A percentile compares a stretch with the other conserved stretches of the same genome.
Conservation (phyloP, 2,329 filamentous ascomycete species). For the Emmonsia crescens region DNA sequence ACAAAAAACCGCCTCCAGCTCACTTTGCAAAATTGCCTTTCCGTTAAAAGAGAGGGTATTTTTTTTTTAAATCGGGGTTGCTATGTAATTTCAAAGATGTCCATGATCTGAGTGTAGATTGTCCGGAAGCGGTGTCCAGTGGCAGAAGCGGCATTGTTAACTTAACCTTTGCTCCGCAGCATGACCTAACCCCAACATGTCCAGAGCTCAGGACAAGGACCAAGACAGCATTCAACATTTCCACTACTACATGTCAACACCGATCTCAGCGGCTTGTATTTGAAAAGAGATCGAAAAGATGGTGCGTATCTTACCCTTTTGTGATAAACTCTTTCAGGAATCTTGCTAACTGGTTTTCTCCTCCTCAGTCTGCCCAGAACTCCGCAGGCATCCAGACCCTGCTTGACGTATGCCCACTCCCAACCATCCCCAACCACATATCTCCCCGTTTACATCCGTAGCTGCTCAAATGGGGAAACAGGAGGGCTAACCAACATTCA, state of each 20-base stretch:
- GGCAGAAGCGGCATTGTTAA: neutral
- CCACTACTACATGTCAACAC: neutral
- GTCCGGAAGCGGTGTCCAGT: neutral
- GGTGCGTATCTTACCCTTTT: neutral
- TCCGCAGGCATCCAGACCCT: conserved; percentile 97
- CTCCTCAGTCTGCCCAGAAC: conserved; percentile 71
- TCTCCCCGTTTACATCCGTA: neutral
- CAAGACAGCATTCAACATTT: neutral
- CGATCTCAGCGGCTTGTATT: neutral
- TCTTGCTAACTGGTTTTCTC: neutral
- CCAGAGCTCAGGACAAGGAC: neutral
- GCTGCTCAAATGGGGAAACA: neutral
- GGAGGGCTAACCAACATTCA: neutral
- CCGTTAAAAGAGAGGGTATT: neutral
- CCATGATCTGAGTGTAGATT: neutral
- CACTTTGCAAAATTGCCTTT: neutral
- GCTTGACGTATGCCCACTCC: conserved; percentile 64
- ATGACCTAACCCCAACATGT: neutral
- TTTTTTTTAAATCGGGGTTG: neutral
- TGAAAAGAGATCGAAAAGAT: conserved; percentile 1
- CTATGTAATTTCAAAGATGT: neutral
- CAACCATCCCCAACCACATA: neutral
- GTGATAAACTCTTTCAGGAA: neutral
- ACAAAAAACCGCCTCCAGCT: neutral
- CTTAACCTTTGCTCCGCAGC: neutral